These are phyloP conservation scores for Jatropha multifida DNA, from an alignment of 441 rosid species.

Conservation along the genomic window DNA sequence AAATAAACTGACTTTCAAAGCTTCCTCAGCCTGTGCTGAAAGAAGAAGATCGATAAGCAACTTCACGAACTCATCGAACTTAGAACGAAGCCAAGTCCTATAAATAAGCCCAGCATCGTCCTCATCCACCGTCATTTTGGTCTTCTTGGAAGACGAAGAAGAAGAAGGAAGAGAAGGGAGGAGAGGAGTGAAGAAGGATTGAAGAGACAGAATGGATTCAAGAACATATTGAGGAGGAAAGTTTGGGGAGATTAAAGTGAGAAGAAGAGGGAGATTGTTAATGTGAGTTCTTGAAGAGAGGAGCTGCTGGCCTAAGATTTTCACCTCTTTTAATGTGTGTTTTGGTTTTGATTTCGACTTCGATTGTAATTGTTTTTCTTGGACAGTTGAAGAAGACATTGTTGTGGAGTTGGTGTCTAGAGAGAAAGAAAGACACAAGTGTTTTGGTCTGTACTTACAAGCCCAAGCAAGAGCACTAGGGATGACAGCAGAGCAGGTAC, in stretches of 20 bases:
- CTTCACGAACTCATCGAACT: constrained; percentile 66
- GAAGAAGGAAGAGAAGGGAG: constrained; percentile 70
- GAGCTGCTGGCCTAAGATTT: constrained; percentile 58
- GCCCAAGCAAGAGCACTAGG: neutral
- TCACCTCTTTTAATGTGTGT: constrained; percentile 56
- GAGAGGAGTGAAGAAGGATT: constrained; percentile 80
- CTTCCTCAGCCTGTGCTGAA: constrained; percentile 50
- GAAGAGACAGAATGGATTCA: constrained; percentile 85
- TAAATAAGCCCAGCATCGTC: constrained; percentile 59
- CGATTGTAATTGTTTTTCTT: neutral
- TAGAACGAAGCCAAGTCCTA: constrained; percentile 76
- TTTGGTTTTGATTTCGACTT: constrained; percentile 13
- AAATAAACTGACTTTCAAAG: constrained; percentile 48
- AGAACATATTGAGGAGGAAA: constrained; percentile 62
- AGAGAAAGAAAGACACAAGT: neutral
- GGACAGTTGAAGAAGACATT: neutral
- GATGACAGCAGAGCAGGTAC: too few relatives aligned
- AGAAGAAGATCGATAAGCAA: constrained; percentile 49
- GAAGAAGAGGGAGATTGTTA: constrained; percentile 79
- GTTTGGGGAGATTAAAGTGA: constrained; percentile 54
- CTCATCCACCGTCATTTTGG: neutral
- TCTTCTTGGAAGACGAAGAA: constrained; percentile 16
- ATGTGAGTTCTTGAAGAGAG: constrained; percentile 68
- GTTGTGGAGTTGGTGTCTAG: neutral
- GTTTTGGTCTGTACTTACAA: neutral